Evolutionary conservation across 2,329 filamentous ascomycete species (phyloP).

Genomic region (Hansfordia pulvinata): DNA sequence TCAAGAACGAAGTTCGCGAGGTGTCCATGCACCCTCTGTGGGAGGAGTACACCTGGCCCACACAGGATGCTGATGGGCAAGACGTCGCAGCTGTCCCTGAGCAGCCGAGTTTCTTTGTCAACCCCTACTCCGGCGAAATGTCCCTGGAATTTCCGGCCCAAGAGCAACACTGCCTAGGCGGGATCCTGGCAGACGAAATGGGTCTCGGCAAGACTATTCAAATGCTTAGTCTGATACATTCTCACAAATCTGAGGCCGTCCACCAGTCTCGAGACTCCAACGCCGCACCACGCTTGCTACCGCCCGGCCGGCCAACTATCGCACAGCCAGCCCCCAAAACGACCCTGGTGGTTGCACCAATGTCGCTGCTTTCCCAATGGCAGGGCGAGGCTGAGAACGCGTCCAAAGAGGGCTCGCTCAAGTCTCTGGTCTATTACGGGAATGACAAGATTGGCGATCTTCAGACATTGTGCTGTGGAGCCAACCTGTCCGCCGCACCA

Average conservation of each 20-base stretch:
- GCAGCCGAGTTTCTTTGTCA: constrained; percentile 77
- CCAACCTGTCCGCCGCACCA: constrained; percentile 63
- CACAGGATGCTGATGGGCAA: constrained; percentile 74
- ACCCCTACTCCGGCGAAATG: constrained; percentile 90
- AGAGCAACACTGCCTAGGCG: constrained; percentile 87
- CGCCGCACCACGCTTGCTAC: constrained; percentile 47
- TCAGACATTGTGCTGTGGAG: constrained; percentile 61
- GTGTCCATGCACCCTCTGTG: constrained; percentile 90
- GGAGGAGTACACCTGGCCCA: constrained; percentile 90
- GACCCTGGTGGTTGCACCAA: constrained; percentile 89
- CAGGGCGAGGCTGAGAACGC: constrained; percentile 89
- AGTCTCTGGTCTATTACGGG: constrained; percentile 83
- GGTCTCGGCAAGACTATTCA: constrained; percentile 96
- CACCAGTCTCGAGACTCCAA: constrained; percentile 27
- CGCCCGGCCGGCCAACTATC: too few species aligned
- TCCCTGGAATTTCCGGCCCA: constrained; percentile 85
- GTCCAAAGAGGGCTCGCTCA: constrained; percentile 71
- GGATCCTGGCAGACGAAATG: constrained; percentile 94
- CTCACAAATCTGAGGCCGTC: constrained; percentile 52
- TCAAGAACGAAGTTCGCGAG: constrained; percentile 51
- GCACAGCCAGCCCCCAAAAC: constrained; percentile 89
- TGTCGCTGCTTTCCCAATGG: constrained; percentile 95
- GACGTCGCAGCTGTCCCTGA: constrained; percentile 51
- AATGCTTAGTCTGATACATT: constrained; percentile 88
- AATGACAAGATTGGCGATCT: constrained; percentile 70